These are phyloP conservation scores for Dipodascopsis uninucleata DNA, from an alignment of 805 yeast species.

Conservation along the genomic window DNA sequence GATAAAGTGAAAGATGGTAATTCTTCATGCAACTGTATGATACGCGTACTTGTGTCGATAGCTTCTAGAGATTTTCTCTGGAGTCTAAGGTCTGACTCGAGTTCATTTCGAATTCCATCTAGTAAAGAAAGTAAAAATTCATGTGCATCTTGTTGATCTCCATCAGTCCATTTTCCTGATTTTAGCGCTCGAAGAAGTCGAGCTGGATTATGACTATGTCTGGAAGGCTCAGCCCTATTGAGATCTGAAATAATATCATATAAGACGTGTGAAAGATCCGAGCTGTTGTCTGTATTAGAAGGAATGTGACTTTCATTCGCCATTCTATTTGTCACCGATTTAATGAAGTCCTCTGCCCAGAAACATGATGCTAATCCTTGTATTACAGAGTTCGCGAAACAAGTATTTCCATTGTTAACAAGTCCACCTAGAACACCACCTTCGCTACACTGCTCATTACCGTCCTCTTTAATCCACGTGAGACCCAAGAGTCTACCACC, in stretches of 20 bases:
- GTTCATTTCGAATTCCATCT: conserved; percentile 19
- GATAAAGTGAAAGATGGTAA: not conserved
- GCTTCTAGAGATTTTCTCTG: not conserved
- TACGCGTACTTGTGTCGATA: too few species aligned
- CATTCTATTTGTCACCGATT: not conserved
- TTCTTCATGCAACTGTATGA: not conserved
- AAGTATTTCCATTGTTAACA: conserved; percentile 86
- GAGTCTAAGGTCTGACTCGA: not conserved
- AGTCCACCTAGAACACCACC: conserved; percentile 60
- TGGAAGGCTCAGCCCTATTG: conserved; percentile 5
- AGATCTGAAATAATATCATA: conserved; percentile 3
- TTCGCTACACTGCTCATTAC: too few species aligned
- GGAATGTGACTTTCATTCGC: not conserved
- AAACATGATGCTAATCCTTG: too few species aligned
- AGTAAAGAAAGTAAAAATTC: conserved; percentile 24
- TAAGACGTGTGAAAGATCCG: not conserved
- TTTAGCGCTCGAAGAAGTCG: conserved; percentile 13
- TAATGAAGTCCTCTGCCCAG: too few species aligned
- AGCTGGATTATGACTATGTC: conserved; percentile 15
- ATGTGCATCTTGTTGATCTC: conserved; percentile 28
- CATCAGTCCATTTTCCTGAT: conserved; percentile 19
- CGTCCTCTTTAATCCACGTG: too few species aligned
- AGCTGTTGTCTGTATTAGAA: not conserved
- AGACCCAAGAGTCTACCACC: too few species aligned
- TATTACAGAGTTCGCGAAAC: conserved; percentile 88